Conservation (phyloP, 1,284 basidiomycete species). For the Ganoderma lucidum region DNA sequence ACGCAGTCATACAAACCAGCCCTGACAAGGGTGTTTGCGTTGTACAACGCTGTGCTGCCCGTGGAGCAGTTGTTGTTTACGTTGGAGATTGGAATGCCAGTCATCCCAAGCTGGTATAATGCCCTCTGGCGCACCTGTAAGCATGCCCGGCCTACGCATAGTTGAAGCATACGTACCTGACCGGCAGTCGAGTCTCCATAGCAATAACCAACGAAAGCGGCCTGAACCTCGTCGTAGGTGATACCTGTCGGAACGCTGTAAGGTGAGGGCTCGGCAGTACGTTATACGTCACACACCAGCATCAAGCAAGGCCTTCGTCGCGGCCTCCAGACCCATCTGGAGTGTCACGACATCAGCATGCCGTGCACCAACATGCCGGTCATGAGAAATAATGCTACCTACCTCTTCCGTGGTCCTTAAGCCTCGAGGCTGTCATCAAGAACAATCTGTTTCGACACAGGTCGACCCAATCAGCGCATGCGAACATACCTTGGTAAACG, state of each 20-base stretch:
- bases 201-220: conserved; percentile 82
- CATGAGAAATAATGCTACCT: conserved; percentile 32
- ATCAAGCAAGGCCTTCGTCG: conserved; percentile 86
- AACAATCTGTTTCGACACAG: conserved; percentile 10
- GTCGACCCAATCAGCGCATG: neutral
- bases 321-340: conserved; percentile 84
- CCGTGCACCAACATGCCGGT: neutral
- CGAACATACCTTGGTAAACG: conserved; percentile 74
- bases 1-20: conserved; percentile 79
- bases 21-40: conserved; percentile 74
- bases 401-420: conserved; percentile 73
- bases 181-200: conserved; percentile 86
- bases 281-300: conserved; percentile 59
- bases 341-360: conserved; percentile 2
- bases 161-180: conserved; percentile 56
- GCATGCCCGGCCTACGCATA: neutral
- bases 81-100: conserved; percentile 86
- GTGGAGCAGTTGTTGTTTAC: conserved; percentile 90
- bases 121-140: conserved; percentile 55
- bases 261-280: neutral
- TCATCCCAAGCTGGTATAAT: conserved; percentile 88
- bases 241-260: conserved; percentile 55
- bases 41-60: conserved; percentile 77
- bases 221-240: conserved; percentile 81
- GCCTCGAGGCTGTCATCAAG: conserved; percentile 60